Evolutionary conservation across 2,329 filamentous ascomycete genomes (phyloP).

Genomic region (Graphium sp.): DNA sequence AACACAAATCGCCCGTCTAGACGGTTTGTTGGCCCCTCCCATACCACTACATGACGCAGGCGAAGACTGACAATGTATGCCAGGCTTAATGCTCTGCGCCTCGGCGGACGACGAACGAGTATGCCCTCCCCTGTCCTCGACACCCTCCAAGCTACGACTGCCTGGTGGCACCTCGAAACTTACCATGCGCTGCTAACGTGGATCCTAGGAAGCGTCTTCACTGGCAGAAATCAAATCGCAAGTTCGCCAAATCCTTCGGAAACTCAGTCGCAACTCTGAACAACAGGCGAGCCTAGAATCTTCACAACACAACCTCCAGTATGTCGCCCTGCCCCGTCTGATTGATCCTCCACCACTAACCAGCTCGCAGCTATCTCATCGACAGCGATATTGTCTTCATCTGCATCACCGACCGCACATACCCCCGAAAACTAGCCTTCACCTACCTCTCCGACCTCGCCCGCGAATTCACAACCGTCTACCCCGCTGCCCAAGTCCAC

Average conservation of each 20-base stretch:
- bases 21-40: conserved; percentile 39
- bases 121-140: conserved; percentile 8
- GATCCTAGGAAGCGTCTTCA: conserved; percentile 42
- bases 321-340: conserved; percentile 18
- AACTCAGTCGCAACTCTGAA: conserved; percentile 77
- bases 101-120: conserved; percentile 84
- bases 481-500: conserved; percentile 58
- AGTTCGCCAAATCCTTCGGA: conserved; percentile 76
- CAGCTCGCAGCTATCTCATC: conserved; percentile 56
- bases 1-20: conserved; percentile 85
- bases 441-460: conserved; percentile 91
- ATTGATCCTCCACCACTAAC: too few species aligned
- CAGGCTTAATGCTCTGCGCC: conserved; percentile 86
- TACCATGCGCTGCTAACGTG: too few species aligned
- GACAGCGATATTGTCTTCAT: conserved; percentile 73
- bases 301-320: conserved; percentile 72
- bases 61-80: conserved; percentile 2
- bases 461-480: conserved; percentile 78
- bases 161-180: too few species aligned
- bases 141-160: conserved; percentile 15
- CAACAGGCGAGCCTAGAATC: conserved; percentile 85
- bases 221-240: conserved; percentile 81
- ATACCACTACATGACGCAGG: neutral
- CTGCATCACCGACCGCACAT: conserved; percentile 82
- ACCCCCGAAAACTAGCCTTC: conserved; percentile 95